phyloP scores from a whole-genome alignment of 257 asterid species.

The Nicotiana knightiana region DNA sequence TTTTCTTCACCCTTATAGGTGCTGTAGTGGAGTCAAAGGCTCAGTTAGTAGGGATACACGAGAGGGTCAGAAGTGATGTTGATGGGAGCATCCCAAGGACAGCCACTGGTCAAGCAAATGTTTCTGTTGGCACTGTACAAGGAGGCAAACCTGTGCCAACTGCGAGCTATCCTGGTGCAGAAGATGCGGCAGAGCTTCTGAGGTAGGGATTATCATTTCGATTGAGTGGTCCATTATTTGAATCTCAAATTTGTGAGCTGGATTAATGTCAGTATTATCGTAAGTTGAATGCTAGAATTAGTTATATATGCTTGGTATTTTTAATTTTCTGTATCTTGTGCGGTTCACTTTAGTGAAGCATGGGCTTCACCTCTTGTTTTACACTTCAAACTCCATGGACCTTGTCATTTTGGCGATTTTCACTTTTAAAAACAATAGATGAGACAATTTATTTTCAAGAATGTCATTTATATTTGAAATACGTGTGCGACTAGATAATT shows the following conservation, averaged over 20 bases:
- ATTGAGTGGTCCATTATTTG: not conserved
- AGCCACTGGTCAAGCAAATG: constrained; percentile 23
- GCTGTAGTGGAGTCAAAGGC: constrained; percentile 81
- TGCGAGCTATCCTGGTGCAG: constrained; percentile 57
- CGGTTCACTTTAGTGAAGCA: not conserved
- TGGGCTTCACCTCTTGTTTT: not conserved
- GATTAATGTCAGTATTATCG: not conserved
- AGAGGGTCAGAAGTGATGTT: constrained; percentile 89
- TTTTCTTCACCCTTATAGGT: constrained; percentile 34
- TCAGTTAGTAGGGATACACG: constrained; percentile 75
- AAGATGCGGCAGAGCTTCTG: constrained; percentile 85
- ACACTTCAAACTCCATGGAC: not conserved
- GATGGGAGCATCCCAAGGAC: constrained; percentile 36
- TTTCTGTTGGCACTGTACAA: constrained; percentile 29
- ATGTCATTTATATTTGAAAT: not conserved
- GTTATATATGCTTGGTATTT: not conserved
- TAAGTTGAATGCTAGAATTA: not conserved
- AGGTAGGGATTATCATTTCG: constrained; percentile 38
- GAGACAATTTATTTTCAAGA: not conserved
- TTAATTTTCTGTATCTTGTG: not conserved
- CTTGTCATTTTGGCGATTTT: not conserved
- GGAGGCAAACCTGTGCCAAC: constrained; percentile 57
- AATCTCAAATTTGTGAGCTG: not conserved
- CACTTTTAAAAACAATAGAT: not conserved
- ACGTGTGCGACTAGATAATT: not conserved